Percentiles rank a stretch among this genome's conserved stretches.
phyloP scores from a whole-genome alignment of 2,329 filamentous ascomycete species.

The Passalora sequoiae region DNA sequence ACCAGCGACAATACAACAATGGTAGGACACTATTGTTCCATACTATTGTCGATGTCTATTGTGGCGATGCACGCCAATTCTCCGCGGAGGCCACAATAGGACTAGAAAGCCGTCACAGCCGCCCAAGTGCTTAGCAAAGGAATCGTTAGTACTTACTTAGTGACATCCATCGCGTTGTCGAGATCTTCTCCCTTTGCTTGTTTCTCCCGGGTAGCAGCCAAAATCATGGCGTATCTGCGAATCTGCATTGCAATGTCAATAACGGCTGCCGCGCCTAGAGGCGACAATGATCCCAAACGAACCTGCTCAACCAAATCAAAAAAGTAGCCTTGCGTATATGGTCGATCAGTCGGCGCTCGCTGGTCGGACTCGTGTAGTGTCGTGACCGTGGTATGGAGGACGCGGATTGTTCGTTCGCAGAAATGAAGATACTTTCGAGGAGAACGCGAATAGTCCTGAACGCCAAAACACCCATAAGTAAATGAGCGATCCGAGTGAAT shows the following conservation, averaged over 20 bases:
- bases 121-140: constrained; percentile 9
- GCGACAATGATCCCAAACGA: constrained; percentile 23
- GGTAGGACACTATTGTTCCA: constrained; percentile 9
- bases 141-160: constrained; percentile 39
- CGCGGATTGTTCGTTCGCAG: constrained; percentile 83
- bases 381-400: constrained; percentile 83
- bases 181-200: constrained; percentile 52
- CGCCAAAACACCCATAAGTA: constrained; percentile 57
- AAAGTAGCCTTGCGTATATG: constrained; percentile 94
- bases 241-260: constrained; percentile 47
- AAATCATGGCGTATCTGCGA: constrained; percentile 77
- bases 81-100: not conserved
- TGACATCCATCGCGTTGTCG: constrained; percentile 47
- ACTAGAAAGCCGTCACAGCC: constrained; percentile 5
- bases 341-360: constrained; percentile 74
- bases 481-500: constrained; percentile 55
- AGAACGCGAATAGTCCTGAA: constrained; percentile 67
- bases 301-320: constrained; percentile 87
- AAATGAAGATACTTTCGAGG: constrained; percentile 78
- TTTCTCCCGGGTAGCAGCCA: constrained; percentile 68
- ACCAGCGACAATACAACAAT: constrained; percentile 14
- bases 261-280: constrained; percentile 11
- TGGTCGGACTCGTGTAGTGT: constrained; percentile 82
- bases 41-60: too few relatives aligned
- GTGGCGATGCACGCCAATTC: constrained; percentile 1